Base-by-base conservation (phyloP, 2,329 filamentous ascomycete genomes). In the Verticillium klebahnii region DNA sequence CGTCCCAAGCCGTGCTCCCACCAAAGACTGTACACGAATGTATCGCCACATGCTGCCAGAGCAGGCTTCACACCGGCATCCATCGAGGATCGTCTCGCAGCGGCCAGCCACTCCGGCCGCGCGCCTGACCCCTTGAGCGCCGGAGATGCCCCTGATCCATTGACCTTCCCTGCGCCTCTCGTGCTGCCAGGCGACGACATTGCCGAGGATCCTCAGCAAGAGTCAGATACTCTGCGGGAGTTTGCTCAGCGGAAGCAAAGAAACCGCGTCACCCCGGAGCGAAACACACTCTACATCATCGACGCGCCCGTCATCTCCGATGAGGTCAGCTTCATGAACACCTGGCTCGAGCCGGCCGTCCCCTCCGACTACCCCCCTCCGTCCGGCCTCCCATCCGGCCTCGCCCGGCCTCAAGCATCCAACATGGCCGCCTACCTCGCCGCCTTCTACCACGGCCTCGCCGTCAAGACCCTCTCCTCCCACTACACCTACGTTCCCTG, bases 181-280 rank as follows among this genome's bases (percentile, higher is more conserved):
- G 74, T 88, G 0, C 73, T 90, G 0, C 87, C 87, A 0, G 78
- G 75, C 2, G 87, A 89, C 67, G 83, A 85, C 23, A 75, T 90
- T 1, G 79, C 81, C 0, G 71, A 77, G 37, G 81, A 89, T 45
- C 81, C 83, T 1, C 74, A 80, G 5, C 78, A 77, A 45, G 75
- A 78, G 1, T 72, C 80, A 0, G 86, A 90, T 64, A 82, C 77
- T 45, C 74, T 85, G 52, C 74, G 76, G 32, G 76, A 77, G 0
- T 89, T 85, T 84, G 64, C 77, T 2, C 66, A 75, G 0, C 72
- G 74, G 31, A 73, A 74, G 7, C 66, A 75, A 6, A 77, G 85
- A 6, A 87, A 88, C 61, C 73, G 77, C 15, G 71, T 85, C 2
- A 84, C 79, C 0, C 25, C 67, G 0, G 61, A 69, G 12, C 76